Conservation (phyloP, 257 asterid species). For the Anisodus acutangulus region DNA sequence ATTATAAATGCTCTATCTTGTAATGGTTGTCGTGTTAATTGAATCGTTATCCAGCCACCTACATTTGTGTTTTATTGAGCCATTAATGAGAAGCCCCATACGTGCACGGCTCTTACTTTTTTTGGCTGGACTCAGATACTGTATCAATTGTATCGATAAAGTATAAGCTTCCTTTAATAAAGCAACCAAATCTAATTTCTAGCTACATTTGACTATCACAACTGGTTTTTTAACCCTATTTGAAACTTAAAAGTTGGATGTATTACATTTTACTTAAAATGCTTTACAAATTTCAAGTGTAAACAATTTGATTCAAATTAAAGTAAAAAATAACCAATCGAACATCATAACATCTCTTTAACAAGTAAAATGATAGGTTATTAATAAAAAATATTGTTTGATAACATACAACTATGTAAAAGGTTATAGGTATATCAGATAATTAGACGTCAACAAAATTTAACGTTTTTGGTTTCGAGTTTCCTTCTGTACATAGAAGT, state of each 20-base stretch:
- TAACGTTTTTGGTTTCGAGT: background rate
- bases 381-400: background rate
- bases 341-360: background rate
- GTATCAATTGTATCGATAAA: background rate
- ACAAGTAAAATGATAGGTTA: background rate
- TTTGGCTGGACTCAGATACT: background rate
- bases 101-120: background rate
- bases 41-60: background rate
- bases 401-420: background rate
- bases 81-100: background rate
- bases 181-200: background rate
- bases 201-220: background rate
- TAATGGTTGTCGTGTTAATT: background rate
- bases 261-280: constrained; percentile 2
- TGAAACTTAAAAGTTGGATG: background rate
- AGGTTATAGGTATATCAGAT: background rate
- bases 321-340: background rate
- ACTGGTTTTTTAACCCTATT: background rate
- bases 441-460: background rate
- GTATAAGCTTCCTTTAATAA: background rate
- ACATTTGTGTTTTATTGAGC: constrained; percentile 27
- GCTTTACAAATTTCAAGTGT: constrained; percentile 7
- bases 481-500: constrained; percentile 14
- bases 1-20: background rate
- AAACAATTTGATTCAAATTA: background rate